phyloP scores from a whole-genome alignment of 2,329 filamentous ascomycete genomes.

The Colletotrichum orbiculare region DNA sequence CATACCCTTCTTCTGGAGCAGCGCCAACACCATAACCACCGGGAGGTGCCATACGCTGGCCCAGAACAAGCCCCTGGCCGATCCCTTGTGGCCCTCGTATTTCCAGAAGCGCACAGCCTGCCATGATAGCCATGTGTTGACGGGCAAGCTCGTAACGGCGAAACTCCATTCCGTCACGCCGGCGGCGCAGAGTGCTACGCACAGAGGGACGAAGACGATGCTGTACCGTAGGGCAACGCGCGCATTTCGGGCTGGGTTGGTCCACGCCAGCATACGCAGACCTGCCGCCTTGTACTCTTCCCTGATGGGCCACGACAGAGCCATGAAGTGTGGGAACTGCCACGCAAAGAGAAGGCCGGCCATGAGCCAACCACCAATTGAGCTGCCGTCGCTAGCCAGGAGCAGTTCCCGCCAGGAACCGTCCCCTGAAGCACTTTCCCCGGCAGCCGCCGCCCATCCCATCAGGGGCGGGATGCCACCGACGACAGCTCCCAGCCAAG shows the following conservation, averaged over 20 bases:
- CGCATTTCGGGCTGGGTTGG: conserved; percentile 85
- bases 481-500: conserved; percentile 93
- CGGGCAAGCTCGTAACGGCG: conserved; percentile 79
- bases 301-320: conserved; percentile 86
- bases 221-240: conserved; percentile 91
- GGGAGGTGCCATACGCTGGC: conserved; percentile 97
- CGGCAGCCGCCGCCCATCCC: conserved; percentile 97
- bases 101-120: conserved; percentile 87
- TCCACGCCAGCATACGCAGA: conserved; percentile 83
- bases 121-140: conserved; percentile 87
- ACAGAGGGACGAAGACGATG: conserved; percentile 86
- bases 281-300: conserved; percentile 85
- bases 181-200: conserved; percentile 79
- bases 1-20: conserved; percentile 93
- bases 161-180: conserved; percentile 90
- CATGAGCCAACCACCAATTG: conserved; percentile 86
- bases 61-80: conserved; percentile 90
- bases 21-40: conserved; percentile 86
- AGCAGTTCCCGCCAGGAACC: conserved; percentile 83
- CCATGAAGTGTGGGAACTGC: conserved; percentile 99
- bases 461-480: conserved; percentile 95
- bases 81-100: conserved; percentile 80
- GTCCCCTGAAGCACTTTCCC: conserved; percentile 81
- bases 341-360: conserved; percentile 89
- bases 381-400: conserved; percentile 70